Conservation (phyloP, 208 protist genomes). For the Sergeia podlipaevii region DNA sequence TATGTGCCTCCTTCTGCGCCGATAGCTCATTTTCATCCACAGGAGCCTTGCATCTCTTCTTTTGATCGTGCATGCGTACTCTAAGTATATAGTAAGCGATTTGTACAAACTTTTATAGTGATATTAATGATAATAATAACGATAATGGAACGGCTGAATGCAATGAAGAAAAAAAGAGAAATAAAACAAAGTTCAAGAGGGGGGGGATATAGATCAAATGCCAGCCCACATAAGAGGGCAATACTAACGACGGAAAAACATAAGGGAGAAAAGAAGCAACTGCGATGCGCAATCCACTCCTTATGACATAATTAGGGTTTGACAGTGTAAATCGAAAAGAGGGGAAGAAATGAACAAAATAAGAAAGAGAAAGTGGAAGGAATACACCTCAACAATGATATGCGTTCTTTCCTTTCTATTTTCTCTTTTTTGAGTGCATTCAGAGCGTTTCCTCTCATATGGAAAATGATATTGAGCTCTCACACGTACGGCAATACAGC, state of each 20-base stretch:
- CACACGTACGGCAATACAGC: no score
- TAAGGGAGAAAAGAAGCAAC: no score
- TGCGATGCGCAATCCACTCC: no score
- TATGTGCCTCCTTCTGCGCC: constrained; percentile 23
- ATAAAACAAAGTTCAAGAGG: no score
- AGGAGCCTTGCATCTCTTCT: constrained; percentile 26
- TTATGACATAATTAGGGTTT: no score
- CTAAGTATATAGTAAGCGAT: neutral
- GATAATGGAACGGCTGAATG: neutral
- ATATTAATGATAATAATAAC: constrained; percentile 1
- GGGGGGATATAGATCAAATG: neutral
- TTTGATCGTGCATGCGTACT: constrained; percentile 63
- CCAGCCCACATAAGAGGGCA: neutral
- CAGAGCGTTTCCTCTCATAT: no score
- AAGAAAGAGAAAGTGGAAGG: constrained; percentile 2
- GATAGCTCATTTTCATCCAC: constrained; percentile 8
- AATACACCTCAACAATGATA: neutral
- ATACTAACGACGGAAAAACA: neutral
- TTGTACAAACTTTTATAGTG: constrained; percentile 1
- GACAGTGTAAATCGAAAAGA: no score
- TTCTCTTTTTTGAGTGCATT: neutral
- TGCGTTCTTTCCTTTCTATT: no score
- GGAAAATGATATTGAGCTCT: no score
- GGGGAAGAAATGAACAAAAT: no score
- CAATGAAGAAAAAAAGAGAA: neutral